Evolutionary conservation across 345 rosid species (phyloP), one percentile per base, ranked within the genome.

Genomic region (Ceriops tagal): DNA sequence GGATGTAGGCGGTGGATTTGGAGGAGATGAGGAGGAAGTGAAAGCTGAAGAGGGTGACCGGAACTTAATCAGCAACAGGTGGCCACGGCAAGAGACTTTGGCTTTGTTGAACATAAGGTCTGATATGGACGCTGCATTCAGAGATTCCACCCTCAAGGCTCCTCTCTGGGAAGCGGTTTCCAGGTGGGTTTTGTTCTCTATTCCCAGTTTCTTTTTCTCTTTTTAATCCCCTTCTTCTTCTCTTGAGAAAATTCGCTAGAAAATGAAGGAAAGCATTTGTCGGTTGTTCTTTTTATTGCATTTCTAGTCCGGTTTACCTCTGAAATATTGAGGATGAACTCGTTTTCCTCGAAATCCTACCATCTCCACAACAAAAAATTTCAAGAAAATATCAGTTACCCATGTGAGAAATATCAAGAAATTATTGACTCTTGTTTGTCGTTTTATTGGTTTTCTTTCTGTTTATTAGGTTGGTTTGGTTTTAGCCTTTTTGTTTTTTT

Each of bases 41-140:
- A 74, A 77, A 58, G 62, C 26, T 62, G 84, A 78, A 71, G 85
- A 77, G 72, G 74, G 60, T 65, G 92, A 83, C 65, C 82, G 83
- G 26, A 62, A 7, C 67, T 75, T 24, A 19, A 24, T 47, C n/a
- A 67, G 73, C 19, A 72, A 68, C 62, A 57, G 80, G 66, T 77
- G 80, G 80, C 80, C 80, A 53, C 39, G 61, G 20, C 70, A 68
- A 30, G 80, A 72, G 66, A 67, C 80, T 27, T 21, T 77, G 49
- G 70, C 76, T 62, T 64, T 77, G 73, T 64, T 72, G 56, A 51
- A 57, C 70, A 67, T 77, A 72, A 58, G 80, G 73, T 72, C 76
- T 53, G 73, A 68, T 21, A 72, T 77, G 76, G 80, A 68, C 49
- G 34, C 26, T 52, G 69, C 73, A 19, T 77, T 77, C 59, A 67